Evolutionary conservation across 2,329 filamentous ascomycete genomes (phyloP), one percentile per base, ranked within the genome.

Genomic region (Aspergillus viridinutans): DNA sequence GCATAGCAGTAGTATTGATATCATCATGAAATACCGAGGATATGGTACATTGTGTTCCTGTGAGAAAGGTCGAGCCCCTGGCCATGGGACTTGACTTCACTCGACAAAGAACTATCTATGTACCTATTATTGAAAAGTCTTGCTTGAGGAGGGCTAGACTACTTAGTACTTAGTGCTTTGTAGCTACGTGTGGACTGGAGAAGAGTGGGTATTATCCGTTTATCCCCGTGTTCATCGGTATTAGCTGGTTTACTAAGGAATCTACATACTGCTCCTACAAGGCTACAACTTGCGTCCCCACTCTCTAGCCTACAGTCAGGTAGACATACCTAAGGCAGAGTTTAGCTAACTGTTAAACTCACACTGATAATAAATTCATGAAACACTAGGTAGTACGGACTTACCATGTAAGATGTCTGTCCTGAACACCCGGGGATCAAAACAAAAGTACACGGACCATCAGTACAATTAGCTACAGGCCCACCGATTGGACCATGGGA

Each of bases 401-500:
- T 35, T 17, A 35, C 32, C 12, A 14, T 6, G 12, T 35, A 35
- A 17, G 17, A 35, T 32, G 29, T 32, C 42, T 45, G 42, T 12
- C 8, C 2, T 9, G 6, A 43, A 21, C 28, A 29, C 28, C 10
- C 3, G 28, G 40, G 42, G 49, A 55, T 57, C 56, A 59, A 55
- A 62, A 58, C 69, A 69, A 72, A 70, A 70, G 67, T 71, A 70
- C 69, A 57, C 58, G 57, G 58, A 59, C 61, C 54, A 57, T 57
- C 17, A 35, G n/a, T n/a, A 4, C 17, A 20, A 49, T 17, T 38
- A 38, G 14, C 32, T 38, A 38, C 32, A 17, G 14, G 32, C 32
- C 53, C 35, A 49, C 43, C 70, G 62, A 72, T 72, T 72, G 66
- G 69, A 42, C 57, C 68, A 70, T 67, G 70, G 70, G 69, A 70